A percentile compares a stretch with the other conserved stretches of the same genome.
These are phyloP conservation scores for Rhodotorula babjevae DNA, from an alignment of 768 basidiomycete species.

Conservation along the genomic window DNA sequence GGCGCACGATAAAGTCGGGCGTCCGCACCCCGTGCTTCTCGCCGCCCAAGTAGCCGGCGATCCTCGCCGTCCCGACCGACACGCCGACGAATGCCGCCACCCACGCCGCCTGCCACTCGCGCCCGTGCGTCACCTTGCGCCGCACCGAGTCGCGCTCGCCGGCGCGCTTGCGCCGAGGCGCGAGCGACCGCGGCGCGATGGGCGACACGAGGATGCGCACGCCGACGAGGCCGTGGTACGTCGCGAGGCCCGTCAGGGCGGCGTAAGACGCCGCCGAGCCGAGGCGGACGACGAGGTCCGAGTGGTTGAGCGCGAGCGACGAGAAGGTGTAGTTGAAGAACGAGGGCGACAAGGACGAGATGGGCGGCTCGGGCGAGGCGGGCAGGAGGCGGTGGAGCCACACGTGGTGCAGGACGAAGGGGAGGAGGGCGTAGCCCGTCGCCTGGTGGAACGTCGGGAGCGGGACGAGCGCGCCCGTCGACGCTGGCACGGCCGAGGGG, in stretches of 20 bases:
- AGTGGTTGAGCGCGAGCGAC: slow-evolving; percentile 30
- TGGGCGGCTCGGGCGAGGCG: slow-evolving; percentile 28
- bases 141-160: neutral
- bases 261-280: slow-evolving; percentile 24
- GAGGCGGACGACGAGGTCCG: neutral
- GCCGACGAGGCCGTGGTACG: slow-evolving; percentile 39
- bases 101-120: slow-evolving; percentile 33
- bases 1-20: slow-evolving; percentile 12
- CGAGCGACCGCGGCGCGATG: slow-evolving; percentile 22
- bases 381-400: slow-evolving; percentile 41
- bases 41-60: slow-evolving; percentile 27
- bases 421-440: slow-evolving; percentile 39
- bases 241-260: slow-evolving; percentile 15
- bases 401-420: slow-evolving; percentile 30
- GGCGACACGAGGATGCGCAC: slow-evolving; percentile 23
- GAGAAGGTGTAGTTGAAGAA: slow-evolving; percentile 40
- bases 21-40: slow-evolving; percentile 12
- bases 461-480: neutral
- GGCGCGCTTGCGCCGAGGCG: neutral
- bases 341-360: slow-evolving; percentile 35
- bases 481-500: neutral
- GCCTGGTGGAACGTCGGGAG: slow-evolving; percentile 15
- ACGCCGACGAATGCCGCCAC: slow-evolving; percentile 12
- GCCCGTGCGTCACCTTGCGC: slow-evolving; percentile 7
- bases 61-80: slow-evolving; percentile 33